Conservation (phyloP, 1,139 yeast genomes). For the Eremothecium gossypii region DNA sequence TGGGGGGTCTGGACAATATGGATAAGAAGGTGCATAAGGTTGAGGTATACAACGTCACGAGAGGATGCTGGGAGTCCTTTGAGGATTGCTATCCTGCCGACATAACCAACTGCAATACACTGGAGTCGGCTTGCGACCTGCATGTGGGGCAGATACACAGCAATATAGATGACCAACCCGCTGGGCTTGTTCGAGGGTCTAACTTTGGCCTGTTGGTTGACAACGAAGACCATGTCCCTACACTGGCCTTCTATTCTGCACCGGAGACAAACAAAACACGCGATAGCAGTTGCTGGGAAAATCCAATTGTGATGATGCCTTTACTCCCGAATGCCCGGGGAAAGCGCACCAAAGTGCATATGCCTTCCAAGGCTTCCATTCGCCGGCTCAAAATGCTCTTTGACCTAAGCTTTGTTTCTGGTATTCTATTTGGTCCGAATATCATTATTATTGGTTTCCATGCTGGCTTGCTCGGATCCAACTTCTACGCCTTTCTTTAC, state of each 20-base stretch:
- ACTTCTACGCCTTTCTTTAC: slow-evolving; percentile 48
- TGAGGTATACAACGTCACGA: slow-evolving; percentile 46
- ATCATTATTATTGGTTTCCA: slow-evolving; percentile 51
- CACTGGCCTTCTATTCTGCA: slow-evolving; percentile 20
- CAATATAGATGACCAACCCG: slow-evolving; percentile 20
- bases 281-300: slow-evolving; percentile 5
- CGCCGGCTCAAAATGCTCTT: slow-evolving; percentile 24
- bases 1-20: slow-evolving; percentile 49
- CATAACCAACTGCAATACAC: slow-evolving; percentile 2
- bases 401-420: slow-evolving; percentile 45
- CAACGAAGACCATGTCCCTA: slow-evolving; percentile 24
- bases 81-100: slow-evolving; percentile 7
- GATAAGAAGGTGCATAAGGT: slow-evolving; percentile 38
- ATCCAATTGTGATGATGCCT: slow-evolving; percentile 30
- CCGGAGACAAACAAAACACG: background rate
- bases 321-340: slow-evolving; percentile 27
- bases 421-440: slow-evolving; percentile 57
- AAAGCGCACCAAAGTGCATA: slow-evolving; percentile 19
- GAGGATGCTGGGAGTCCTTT: slow-evolving; percentile 37
- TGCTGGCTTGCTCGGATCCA: slow-evolving; percentile 31
- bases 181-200: slow-evolving; percentile 14
- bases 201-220: slow-evolving; percentile 21
- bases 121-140: background rate
- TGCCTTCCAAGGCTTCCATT: slow-evolving; percentile 11
- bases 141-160: slow-evolving; percentile 5